Percentiles rank a stretch among this genome's conserved stretches.
These are phyloP conservation scores for Umbelopsis vinacea DNA, from an alignment of 192 early-diverging fungal genomes.

Conservation along the genomic window DNA sequence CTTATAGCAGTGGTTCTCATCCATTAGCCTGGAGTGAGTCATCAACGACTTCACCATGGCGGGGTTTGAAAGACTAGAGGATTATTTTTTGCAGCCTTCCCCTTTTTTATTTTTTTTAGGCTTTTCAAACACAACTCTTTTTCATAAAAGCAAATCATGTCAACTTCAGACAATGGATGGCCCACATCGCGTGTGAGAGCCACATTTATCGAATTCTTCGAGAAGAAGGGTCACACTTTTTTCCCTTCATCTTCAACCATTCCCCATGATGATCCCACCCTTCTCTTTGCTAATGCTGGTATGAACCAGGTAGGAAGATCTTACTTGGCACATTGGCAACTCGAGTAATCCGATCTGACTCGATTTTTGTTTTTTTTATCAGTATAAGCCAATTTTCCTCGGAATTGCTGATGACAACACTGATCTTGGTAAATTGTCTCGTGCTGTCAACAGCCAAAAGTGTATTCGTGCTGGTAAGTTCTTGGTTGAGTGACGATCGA, in stretches of 20 bases:
- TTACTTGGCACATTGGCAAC: not conserved
- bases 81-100: not conserved
- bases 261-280: slow-evolving; percentile 94
- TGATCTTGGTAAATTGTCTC: slow-evolving; percentile 84
- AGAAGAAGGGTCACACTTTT: slow-evolving; percentile 71
- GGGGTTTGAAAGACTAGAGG: not conserved
- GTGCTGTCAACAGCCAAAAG: slow-evolving; percentile 97
- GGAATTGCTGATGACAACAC: slow-evolving; percentile 95
- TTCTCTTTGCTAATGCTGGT: slow-evolving; percentile 95
- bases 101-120: not conserved
- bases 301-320: slow-evolving; percentile 89
- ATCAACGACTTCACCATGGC: not conserved
- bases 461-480: slow-evolving; percentile 94
- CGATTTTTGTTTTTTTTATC: not conserved
- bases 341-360: not conserved
- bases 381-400: slow-evolving; percentile 97
- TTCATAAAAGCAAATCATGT: not conserved
- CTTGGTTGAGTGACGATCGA: not conserved
- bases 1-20: too few relatives aligned
- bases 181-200: slow-evolving; percentile 78
- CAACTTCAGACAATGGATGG: slow-evolving; percentile 56
- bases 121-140: not conserved
- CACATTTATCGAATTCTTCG: slow-evolving; percentile 90
- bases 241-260: slow-evolving; percentile 91
- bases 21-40: not conserved